Evolutionary conservation across 169 alveolate genomes (phyloP).

Genomic region (Perkinsus chesapeaki): DNA sequence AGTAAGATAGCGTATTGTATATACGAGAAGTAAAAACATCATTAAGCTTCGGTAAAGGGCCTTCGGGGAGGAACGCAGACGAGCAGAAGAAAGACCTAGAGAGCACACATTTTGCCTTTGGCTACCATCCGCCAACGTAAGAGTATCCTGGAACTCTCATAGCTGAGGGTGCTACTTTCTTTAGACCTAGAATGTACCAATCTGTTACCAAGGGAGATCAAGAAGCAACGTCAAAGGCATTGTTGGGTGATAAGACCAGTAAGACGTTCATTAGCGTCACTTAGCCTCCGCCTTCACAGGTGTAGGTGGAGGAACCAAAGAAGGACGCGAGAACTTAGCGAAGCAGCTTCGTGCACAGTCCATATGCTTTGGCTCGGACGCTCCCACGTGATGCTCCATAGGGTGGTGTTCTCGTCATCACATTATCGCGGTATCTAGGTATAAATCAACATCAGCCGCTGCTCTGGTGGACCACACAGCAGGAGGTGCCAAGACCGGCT

Average conservation of each 20-base stretch:
- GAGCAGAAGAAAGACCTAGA: neutral
- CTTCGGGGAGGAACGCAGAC: neutral
- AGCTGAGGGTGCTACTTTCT: neutral
- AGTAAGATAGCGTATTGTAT: neutral
- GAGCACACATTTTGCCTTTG: neutral
- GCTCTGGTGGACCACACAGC: neutral
- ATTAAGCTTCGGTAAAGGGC: neutral
- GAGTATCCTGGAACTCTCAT: too few relatives aligned
- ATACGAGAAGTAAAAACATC: neutral
- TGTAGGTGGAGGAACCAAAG: neutral
- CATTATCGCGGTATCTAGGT: neutral
- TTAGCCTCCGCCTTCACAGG: neutral
- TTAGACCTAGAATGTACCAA: neutral
- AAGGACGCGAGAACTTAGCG: neutral
- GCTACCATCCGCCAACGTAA: neutral
- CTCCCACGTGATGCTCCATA: neutral
- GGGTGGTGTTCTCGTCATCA: neutral
- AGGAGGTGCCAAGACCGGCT: neutral
- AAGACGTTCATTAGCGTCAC: neutral
- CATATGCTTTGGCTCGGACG: neutral
- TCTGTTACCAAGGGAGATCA: neutral
- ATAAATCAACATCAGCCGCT: neutral
- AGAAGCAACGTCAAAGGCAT: neutral
- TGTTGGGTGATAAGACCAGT: too few relatives aligned
- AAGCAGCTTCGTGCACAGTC: neutral